Percentiles rank a stretch among this genome's conserved stretches.
phyloP scores from a whole-genome alignment of 345 rosid genomes.

The Brassica rapa region DNA sequence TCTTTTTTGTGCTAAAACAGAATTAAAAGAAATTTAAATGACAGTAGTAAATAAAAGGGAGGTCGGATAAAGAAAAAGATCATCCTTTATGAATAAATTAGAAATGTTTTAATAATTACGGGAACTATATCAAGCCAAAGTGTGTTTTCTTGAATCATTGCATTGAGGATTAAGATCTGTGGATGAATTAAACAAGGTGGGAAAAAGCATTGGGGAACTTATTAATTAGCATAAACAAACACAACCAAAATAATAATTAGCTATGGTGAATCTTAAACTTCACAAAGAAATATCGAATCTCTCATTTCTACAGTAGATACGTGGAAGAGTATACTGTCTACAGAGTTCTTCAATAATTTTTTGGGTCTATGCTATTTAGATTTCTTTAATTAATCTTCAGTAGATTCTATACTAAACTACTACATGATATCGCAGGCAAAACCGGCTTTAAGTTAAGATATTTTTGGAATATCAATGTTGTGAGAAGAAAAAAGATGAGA shows the following conservation, averaged over 20 bases:
- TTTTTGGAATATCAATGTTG: not conserved
- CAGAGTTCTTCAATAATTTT: not conserved
- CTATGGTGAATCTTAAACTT: constrained; percentile 17
- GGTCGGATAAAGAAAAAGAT: constrained; percentile 41
- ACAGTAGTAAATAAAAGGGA: constrained; percentile 38
- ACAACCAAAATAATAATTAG: constrained; percentile 1
- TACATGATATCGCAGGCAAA: constrained; percentile 6
- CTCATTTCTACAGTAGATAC: constrained; percentile 16
- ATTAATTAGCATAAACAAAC: constrained; percentile 20
- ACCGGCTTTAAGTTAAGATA: not conserved
- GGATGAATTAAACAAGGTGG: constrained; percentile 16
- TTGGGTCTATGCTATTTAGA: not conserved
- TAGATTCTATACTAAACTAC: not conserved
- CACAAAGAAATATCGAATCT: constrained; percentile 29
- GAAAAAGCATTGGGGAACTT: constrained; percentile 9
- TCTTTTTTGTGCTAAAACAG: not conserved
- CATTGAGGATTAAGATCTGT: constrained; percentile 31
- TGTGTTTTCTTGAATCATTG: constrained; percentile 37
- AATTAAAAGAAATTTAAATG: constrained; percentile 13
- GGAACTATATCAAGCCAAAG: constrained; percentile 15
- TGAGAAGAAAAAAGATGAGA: not conserved
- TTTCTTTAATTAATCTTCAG: not conserved
- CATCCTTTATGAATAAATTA: constrained; percentile 21
- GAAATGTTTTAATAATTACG: constrained; percentile 5
- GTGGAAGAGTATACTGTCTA: not conserved